Conservation (phyloP, 140 eudicot genomes). For the Ambrosia hybrid region DNA sequence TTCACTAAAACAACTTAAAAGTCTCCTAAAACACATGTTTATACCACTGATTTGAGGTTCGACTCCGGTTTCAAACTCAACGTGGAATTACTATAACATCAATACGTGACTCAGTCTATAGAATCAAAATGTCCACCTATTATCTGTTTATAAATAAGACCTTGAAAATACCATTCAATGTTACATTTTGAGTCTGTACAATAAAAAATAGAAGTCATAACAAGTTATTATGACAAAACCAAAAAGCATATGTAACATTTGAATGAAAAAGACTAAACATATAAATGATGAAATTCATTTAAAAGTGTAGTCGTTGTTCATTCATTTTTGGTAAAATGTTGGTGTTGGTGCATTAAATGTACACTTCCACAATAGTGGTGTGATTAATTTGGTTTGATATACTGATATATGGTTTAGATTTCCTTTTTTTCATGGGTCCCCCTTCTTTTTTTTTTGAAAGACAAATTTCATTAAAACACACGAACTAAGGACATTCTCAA, state of each 20-base stretch:
- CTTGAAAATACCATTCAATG: not conserved
- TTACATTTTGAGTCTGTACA: not conserved
- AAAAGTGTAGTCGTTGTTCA: not conserved
- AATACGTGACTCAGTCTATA: too few relatives aligned
- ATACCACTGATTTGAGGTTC: too few relatives aligned
- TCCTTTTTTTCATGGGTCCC: too few relatives aligned
- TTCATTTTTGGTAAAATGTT: not conserved
- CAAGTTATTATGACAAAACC: not conserved
- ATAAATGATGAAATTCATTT: not conserved
- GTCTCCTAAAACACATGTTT: not conserved
- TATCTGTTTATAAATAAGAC: not conserved
- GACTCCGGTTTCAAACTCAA: too few relatives aligned
- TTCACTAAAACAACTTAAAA: not conserved
- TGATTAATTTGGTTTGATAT: not conserved
- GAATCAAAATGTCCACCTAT: not conserved
- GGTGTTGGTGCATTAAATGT: slow-evolving; percentile 10
- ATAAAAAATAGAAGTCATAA: not conserved
- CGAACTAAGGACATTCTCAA: too few relatives aligned
- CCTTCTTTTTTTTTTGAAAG: too few relatives aligned
- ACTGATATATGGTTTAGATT: too few relatives aligned
- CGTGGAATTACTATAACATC: too few relatives aligned
- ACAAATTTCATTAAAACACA: too few relatives aligned
- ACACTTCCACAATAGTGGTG: not conserved
- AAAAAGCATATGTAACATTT: not conserved
- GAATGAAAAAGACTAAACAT: not conserved